These are phyloP conservation scores for Crinitomyces ghanaensis DNA, from an alignment of 805 yeast genomes.

Conservation along the genomic window DNA sequence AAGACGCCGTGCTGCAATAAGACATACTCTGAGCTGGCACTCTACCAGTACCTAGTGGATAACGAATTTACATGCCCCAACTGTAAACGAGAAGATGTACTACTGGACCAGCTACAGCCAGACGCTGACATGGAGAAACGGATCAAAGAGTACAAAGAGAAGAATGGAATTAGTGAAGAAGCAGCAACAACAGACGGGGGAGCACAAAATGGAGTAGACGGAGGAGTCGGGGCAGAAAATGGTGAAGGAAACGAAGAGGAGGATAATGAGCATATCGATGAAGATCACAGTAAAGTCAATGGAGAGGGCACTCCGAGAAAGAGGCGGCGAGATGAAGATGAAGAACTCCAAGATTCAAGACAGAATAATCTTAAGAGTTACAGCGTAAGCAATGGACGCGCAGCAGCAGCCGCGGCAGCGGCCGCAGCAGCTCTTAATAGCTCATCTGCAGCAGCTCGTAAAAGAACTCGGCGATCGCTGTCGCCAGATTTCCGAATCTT, in stretches of 20 bases:
- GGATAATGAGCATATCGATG: slow-evolving; percentile 3
- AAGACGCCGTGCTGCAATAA: slow-evolving; percentile 71
- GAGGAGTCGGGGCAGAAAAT: slow-evolving; percentile 1
- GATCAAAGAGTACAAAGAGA: slow-evolving; percentile 34
- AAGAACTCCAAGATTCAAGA: slow-evolving; percentile 1
- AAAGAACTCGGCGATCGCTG: no score
- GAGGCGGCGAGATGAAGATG: slow-evolving; percentile 4
- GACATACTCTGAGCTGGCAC: slow-evolving; percentile 45
- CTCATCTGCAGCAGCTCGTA: no score
- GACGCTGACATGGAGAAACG: slow-evolving; percentile 50
- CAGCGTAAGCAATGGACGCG: no score
- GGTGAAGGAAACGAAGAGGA: slow-evolving; percentile 1
- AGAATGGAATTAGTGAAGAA: slow-evolving; percentile 4
- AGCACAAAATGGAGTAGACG: slow-evolving; percentile 5
- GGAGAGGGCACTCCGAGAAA: neutral
- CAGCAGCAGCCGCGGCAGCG: no score
- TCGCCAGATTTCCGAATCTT: no score
- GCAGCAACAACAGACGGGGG: no score
- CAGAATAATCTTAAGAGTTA: no score
- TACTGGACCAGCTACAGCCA: slow-evolving; percentile 55
- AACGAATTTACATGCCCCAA: slow-evolving; percentile 86
- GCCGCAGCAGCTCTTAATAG: no score
- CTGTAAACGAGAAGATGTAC: slow-evolving; percentile 63
- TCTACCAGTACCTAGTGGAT: slow-evolving; percentile 59
- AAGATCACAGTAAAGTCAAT: slow-evolving; percentile 2